phyloP scores from a whole-genome alignment of 345 rosid genomes.

The Sonneratia alba region DNA sequence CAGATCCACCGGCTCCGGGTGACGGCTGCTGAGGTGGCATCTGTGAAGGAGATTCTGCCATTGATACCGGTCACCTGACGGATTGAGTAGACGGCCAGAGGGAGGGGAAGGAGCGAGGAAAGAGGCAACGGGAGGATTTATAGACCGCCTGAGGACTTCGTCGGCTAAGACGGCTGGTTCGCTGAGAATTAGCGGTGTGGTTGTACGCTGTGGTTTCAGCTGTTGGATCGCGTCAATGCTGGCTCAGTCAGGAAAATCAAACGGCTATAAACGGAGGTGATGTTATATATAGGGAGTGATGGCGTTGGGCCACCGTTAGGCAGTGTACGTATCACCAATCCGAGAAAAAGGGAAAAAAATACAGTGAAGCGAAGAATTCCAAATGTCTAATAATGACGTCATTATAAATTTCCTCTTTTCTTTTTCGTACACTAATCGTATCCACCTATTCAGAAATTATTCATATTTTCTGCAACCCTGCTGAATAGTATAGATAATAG shows the following conservation, averaged over 20 bases:
- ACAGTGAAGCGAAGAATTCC: no score
- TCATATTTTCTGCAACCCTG: no score
- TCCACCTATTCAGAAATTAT: no score
- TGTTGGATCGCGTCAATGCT: neutral
- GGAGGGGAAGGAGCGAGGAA: conserved; percentile 2
- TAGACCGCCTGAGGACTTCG: neutral
- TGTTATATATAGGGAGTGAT: neutral
- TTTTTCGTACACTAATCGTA: no score
- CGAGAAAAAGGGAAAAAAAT: no score
- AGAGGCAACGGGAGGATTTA: neutral
- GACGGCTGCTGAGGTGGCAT: conserved; percentile 8
- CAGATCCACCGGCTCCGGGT: neutral
- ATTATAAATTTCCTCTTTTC: no score
- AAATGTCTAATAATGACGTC: no score
- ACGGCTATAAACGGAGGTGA: neutral
- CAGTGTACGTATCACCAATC: no score
- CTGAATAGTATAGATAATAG: no score
- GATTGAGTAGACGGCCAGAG: neutral
- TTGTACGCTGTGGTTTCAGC: neutral
- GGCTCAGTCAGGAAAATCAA: neutral
- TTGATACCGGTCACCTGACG: conserved; percentile 7
- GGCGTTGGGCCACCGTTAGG: neutral
- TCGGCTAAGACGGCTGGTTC: neutral
- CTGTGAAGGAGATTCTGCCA: conserved; percentile 43
- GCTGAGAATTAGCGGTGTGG: neutral